Conservation (phyloP, 345 rosid species). For the Iberis pinnata region DNA sequence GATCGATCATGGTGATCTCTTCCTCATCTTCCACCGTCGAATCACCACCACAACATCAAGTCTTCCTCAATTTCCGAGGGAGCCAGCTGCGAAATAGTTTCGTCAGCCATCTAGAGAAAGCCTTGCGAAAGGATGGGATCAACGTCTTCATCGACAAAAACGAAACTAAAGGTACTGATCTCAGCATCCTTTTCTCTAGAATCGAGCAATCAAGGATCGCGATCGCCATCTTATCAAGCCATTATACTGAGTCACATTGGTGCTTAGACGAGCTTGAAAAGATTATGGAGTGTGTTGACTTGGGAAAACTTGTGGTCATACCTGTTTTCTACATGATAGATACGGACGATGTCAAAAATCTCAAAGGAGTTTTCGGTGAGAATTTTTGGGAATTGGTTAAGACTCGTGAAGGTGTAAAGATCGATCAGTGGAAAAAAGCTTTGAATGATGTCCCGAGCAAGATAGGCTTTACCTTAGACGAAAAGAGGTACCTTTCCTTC, state of each 20-base stretch:
- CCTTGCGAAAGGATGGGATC: not conserved
- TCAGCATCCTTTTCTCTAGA: not conserved
- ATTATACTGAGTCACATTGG: not conserved
- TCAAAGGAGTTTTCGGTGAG: not conserved
- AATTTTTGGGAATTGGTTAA: not conserved
- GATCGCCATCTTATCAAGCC: constrained; percentile 1
- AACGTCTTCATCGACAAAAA: not conserved
- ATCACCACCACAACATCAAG: not conserved
- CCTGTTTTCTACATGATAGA: constrained; percentile 16
- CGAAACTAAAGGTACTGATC: not conserved
- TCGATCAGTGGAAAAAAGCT: constrained; percentile 8
- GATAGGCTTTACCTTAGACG: not conserved
- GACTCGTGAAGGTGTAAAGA: not conserved
- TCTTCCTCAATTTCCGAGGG: constrained; percentile 19
- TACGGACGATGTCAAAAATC: constrained; percentile 2
- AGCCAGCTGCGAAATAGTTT: not conserved
- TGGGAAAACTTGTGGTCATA: not conserved
- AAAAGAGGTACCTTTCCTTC: constrained; percentile 4
- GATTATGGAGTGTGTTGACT: constrained; percentile 7
- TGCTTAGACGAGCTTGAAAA: too few species aligned
- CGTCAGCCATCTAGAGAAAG: constrained; percentile 16
- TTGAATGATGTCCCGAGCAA: not conserved
- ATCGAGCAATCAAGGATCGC: constrained; percentile 5
- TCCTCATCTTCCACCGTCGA: not conserved
- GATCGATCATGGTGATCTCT: not conserved